Evolutionary conservation across 2,329 filamentous ascomycete species (phyloP).

Genomic region (Cladophialophora psammophila): DNA sequence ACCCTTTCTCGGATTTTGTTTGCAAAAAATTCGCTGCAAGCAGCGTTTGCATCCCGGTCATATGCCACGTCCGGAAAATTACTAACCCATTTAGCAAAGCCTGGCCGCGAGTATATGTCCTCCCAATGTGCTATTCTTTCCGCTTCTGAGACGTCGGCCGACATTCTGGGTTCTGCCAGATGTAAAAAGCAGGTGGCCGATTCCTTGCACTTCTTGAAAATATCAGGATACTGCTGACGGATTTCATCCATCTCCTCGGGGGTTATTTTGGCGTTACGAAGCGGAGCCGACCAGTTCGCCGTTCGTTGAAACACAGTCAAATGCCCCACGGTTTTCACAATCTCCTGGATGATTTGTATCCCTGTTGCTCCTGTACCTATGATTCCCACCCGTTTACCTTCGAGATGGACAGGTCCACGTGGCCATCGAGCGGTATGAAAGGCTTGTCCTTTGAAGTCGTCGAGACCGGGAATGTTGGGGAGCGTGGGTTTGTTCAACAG

Average conservation of each 20-base stretch:
- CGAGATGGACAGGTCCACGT: constrained; percentile 26
- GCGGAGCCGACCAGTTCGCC: constrained; percentile 69
- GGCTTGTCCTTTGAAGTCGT: constrained; percentile 38
- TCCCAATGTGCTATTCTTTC: constrained; percentile 56
- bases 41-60: constrained; percentile 57
- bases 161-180: constrained; percentile 59
- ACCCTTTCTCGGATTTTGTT: constrained; percentile 61
- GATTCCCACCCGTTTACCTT: constrained; percentile 51
- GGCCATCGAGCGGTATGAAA: constrained; percentile 44
- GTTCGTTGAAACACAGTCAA: constrained; percentile 67
- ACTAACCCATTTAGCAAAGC: constrained; percentile 61
- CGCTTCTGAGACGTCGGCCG: constrained; percentile 19
- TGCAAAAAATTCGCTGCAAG: constrained; percentile 63
- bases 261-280: constrained; percentile 60
- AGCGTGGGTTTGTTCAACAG: constrained; percentile 35
- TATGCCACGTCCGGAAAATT: constrained; percentile 60
- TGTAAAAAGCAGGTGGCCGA: constrained; percentile 68
- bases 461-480: constrained; percentile 42
- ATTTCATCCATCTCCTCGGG: constrained; percentile 57
- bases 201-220: constrained; percentile 45
- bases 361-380: constrained; percentile 60
- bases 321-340: constrained; percentile 56
- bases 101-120: constrained; percentile 57
- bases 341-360: constrained; percentile 69
- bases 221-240: constrained; percentile 23